Evolutionary conservation across 2,329 filamentous ascomycete species (phyloP).

Genomic region (Phaeosphaeriaceae sp.): DNA sequence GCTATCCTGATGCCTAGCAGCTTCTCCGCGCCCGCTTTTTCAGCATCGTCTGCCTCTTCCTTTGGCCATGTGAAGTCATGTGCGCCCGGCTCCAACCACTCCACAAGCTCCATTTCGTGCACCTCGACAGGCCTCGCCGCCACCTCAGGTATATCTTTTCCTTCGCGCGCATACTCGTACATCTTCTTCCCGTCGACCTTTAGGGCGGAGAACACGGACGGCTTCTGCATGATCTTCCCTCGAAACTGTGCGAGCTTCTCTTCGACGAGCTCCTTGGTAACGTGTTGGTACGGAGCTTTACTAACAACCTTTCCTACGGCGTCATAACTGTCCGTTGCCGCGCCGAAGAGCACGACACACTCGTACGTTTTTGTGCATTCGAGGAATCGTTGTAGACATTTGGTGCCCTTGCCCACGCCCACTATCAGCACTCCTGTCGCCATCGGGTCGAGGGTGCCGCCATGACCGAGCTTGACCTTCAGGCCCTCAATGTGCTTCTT

Average conservation of each 20-base stretch:
- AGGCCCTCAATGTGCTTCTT: slow-evolving; percentile 58
- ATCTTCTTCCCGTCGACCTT: slow-evolving; percentile 93
- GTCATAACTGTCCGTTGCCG: slow-evolving; percentile 92
- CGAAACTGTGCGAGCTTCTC: slow-evolving; percentile 76
- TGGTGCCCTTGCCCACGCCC: slow-evolving; percentile 87
- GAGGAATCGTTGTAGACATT: slow-evolving; percentile 78
- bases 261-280: slow-evolving; percentile 81
- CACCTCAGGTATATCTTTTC: slow-evolving; percentile 87
- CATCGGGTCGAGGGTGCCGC: slow-evolving; percentile 91
- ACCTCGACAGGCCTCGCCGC: slow-evolving; percentile 81
- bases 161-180: slow-evolving; percentile 94
- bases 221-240: slow-evolving; percentile 86
- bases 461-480: slow-evolving; percentile 93
- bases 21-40: slow-evolving; percentile 78
- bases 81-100: slow-evolving; percentile 82
- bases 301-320: slow-evolving; percentile 81
- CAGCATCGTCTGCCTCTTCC: slow-evolving; percentile 76
- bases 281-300: slow-evolving; percentile 76
- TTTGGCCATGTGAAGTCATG: slow-evolving; percentile 82
- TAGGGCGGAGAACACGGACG: slow-evolving; percentile 90
- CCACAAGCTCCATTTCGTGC: slow-evolving; percentile 76
- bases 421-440: slow-evolving; percentile 92
- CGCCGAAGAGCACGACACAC: slow-evolving; percentile 86
- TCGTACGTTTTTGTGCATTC: slow-evolving; percentile 94
- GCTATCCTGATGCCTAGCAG: slow-evolving; percentile 54